A percentile compares a stretch with the other conserved stretches of the same genome.
Conservation (phyloP, 345 rosid genomes). For the Lumnitzera littorea region DNA sequence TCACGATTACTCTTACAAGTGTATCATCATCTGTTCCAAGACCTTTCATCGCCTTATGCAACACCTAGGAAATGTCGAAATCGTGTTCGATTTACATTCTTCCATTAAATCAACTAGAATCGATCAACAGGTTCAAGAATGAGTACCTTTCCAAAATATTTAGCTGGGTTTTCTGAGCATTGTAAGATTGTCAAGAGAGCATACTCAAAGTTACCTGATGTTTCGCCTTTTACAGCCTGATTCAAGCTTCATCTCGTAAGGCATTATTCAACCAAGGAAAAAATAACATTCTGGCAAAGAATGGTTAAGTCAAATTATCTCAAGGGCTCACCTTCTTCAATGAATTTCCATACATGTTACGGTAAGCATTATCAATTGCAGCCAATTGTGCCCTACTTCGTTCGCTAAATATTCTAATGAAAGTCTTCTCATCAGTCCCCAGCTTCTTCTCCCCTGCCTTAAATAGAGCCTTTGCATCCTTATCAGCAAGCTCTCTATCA, state of each 20-base stretch:
- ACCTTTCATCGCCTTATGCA: conserved; percentile 59
- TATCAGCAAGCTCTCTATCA: conserved; percentile 26
- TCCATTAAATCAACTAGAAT: background rate
- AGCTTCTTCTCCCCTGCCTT: conserved; percentile 59
- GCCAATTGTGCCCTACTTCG: conserved; percentile 61
- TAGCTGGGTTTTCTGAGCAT: conserved; percentile 50
- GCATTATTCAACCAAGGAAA: background rate
- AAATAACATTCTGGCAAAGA: background rate
- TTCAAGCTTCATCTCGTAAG: background rate
- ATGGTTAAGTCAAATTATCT: background rate
- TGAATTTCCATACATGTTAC: conserved; percentile 33
- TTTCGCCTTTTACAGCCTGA: conserved; percentile 58
- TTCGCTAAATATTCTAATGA: conserved; percentile 42
- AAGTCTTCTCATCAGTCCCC: conserved; percentile 71
- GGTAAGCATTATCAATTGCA: conserved; percentile 34
- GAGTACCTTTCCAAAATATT: conserved; percentile 48
- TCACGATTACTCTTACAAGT: conserved; percentile 50
- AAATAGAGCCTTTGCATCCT: conserved; percentile 52
- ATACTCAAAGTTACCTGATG: conserved; percentile 47
- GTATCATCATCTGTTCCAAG: conserved; percentile 51
- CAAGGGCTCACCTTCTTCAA: conserved; percentile 43
- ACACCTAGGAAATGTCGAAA: conserved; percentile 22
- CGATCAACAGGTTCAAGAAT: background rate
- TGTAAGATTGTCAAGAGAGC: conserved; percentile 44
- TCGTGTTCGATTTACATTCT: no score